Base-by-base conservation (phyloP, 805 yeast genomes). In the Spencermartinsiella europaea region DNA sequence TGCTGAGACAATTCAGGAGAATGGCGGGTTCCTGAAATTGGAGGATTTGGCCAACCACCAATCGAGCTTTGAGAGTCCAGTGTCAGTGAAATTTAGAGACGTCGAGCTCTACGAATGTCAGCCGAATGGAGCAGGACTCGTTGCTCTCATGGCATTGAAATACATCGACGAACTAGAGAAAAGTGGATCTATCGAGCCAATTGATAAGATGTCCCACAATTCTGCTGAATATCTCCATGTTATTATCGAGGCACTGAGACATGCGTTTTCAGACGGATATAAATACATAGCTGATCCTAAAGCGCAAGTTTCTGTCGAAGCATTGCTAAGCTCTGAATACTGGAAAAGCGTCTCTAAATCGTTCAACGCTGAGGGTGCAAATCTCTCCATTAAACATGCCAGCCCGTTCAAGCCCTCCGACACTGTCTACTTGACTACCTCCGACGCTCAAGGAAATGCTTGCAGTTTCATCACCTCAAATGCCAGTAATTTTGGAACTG, bases 111-210 rank as follows among this genome's bases (percentile, higher is more conserved):
- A 88, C 86, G 91, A 85, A 60, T 81, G 84, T 51, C 91, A 93
- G 5, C 95, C 95, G 14, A 84, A 80, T 63, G 86, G 91, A 2
- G 86, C 84, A 41, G 93, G 93, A 4, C 63, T 85, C 12, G 83
- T 85, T 40, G 91, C 89, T 0, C 66, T 85, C 41, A 64, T 82
- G 17, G 80, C 90, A 0, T 62, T 83, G 43, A 90, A 89, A 0
- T 68, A 81, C 34, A 72, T 85, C 50, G 72, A 71, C 52, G 75
- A 75, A 22, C 68, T 85, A 48, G 77, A 76, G 28, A 65, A 64
- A 7, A 45, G 55, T 8, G 74, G 75, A 2, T 56, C 53, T 14
- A 64, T 70, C 12, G 70, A 76, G 39, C 58, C 39, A 3, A 21
- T 82, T 33, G 46, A 47, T 15, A 45, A 49, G 16, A 52, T 59